Evolutionary conservation across 1,284 basidiomycete species (phyloP).

Genomic region (Pseudozyma sp.): DNA sequence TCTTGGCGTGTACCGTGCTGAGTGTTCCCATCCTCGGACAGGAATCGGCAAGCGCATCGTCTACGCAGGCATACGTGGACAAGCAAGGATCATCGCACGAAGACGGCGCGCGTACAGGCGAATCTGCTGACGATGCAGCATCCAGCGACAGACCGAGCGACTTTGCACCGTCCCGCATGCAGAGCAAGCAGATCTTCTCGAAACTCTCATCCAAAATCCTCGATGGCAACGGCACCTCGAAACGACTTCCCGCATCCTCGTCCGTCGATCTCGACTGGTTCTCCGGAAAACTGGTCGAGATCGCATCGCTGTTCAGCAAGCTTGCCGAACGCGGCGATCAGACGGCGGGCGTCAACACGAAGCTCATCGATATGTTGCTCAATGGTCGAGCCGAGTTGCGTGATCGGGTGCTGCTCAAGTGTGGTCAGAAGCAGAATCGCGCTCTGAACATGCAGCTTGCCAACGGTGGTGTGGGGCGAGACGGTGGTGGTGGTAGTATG

Average conservation of each 20-base stretch:
- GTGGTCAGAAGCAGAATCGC: slow-evolving; percentile 15
- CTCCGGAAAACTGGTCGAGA: slow-evolving; percentile 27
- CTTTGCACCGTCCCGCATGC: slow-evolving; percentile 21
- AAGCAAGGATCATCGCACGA: background rate
- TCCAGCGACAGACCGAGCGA: background rate
- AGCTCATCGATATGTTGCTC: slow-evolving; percentile 25
- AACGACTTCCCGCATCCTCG: slow-evolving; percentile 1
- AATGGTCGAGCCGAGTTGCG: slow-evolving; percentile 26
- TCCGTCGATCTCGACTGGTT: slow-evolving; percentile 37
- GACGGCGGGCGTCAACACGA: slow-evolving; percentile 23
- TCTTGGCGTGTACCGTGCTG: slow-evolving; percentile 33
- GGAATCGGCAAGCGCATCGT: slow-evolving; percentile 1
- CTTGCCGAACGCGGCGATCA: slow-evolving; percentile 31
- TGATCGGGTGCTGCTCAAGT: slow-evolving; percentile 23
- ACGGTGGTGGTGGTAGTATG: background rate
- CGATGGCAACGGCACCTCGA: slow-evolving; percentile 5
- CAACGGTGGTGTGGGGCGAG: background rate
- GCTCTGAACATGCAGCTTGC: background rate
- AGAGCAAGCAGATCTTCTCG: slow-evolving; percentile 11
- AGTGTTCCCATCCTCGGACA: slow-evolving; percentile 27
- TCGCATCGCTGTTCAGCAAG: slow-evolving; percentile 17
- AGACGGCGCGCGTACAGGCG: background rate
- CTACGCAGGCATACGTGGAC: background rate
- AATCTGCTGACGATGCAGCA: background rate
- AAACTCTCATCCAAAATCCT: slow-evolving; percentile 8